Conservation (phyloP, 169 alveolate genomes). For the Sarcocystis neurona region DNA sequence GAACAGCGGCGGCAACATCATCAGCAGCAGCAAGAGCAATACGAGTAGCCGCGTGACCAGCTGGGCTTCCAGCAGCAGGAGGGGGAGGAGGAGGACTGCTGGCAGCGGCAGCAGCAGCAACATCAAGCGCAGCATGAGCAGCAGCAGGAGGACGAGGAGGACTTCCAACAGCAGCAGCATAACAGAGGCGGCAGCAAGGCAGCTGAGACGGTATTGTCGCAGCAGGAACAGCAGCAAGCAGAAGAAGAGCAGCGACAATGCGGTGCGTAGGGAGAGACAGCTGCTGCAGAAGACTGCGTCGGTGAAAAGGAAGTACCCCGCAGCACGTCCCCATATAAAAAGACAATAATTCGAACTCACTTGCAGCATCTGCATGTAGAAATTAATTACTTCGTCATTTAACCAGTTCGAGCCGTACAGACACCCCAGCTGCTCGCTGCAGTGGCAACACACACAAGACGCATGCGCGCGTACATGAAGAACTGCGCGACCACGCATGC, state of each 20-base stretch:
- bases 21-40: background rate
- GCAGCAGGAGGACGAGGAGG: background rate
- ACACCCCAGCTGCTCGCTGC: constrained; percentile 74
- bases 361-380: constrained; percentile 83
- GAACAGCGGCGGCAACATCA: constrained; percentile 31
- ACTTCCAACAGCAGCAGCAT: background rate
- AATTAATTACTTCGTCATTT: constrained; percentile 88
- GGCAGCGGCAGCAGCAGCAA: constrained; percentile 25
- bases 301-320: background rate
- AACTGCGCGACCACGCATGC: too few relatives aligned
- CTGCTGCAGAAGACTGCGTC: background rate
- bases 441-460: constrained; percentile 49
- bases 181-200: constrained; percentile 6
- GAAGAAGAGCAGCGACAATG: background rate
- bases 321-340: background rate
- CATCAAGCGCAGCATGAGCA: background rate
- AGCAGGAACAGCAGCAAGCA: background rate
- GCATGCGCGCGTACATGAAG: constrained; percentile 38
- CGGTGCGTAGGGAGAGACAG: background rate
- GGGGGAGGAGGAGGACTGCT: constrained; percentile 28
- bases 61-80: background rate
- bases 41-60: background rate
- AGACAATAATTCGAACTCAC: background rate
- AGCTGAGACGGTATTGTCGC: constrained; percentile 50
- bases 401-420: constrained; percentile 82